Evolutionary conservation across 1,139 yeast genomes (phyloP), one percentile per base, ranked within the genome.

Genomic region (Yamadazyma epiphylla): DNA sequence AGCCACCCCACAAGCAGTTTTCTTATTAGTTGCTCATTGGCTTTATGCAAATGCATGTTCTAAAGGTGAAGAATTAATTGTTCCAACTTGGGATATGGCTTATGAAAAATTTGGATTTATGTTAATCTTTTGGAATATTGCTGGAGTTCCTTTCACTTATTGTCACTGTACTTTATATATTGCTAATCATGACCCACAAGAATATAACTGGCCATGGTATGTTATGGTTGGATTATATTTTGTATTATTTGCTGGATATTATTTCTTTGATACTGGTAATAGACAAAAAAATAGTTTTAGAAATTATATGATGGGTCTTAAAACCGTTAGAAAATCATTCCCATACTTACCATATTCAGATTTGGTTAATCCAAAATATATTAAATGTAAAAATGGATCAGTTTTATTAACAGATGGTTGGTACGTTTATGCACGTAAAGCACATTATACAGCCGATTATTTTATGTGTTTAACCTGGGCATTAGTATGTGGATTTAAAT

Each of bases 31-130:
- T 40, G 96, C 95, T 12, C 94, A 89, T 56, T 91, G 95, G 86
- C 68, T 88, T 32, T 91, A 91, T 52, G 96, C 95, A 42, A 91
- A 91, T 54, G 96, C 96, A 3, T 91, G 97, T 63, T 83, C 95
- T 38, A 91, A 91, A 63, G 98, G 96, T 44, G 98, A 91, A 64
- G 97, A 94, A 56, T 70, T 89, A 49, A 89, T 91, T 56, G 95
- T 89, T 37, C 96, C 97, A 42, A 83, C 96, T 13, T 91, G 98
- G 98, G 98, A 91, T 59, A 89, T 91, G 96, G 96, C 95, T 27
- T 91, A 91, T 59, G 98, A 91, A 59, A 91, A 94, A 63, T 91
- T 91, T 49, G 98, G 98, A 9, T 91, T 94, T 68, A 88, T 91
- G 96, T 77, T 91, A 45, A 78, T 89, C 47, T 91, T 91, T 71